Evolutionary conservation across 495 filamentous ascomycete species (phyloP), one percentile per base, ranked within the genome.

Genomic region (Astrothelium macrocarpum): DNA sequence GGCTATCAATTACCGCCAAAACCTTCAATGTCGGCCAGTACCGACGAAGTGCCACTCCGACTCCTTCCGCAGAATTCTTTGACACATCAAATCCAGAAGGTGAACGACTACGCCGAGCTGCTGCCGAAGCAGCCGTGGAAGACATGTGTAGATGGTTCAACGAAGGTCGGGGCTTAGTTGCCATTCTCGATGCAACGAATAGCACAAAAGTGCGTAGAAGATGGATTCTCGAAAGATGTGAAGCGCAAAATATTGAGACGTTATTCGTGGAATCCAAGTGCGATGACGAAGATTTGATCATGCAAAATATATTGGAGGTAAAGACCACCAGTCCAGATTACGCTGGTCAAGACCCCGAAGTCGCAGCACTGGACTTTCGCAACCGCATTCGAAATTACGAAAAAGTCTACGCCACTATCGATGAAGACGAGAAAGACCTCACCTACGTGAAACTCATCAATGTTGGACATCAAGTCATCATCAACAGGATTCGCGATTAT

Each of bases 361-460:
- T 79, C 26, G 94, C 94, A 25, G 94, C 90, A 2, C 75, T 84
- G 59, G 94, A 98, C 74, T 98, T 98, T 77, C 87, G 89, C 61
- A 88, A 93, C 62, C 88, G 94, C 59, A 98, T 98, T 72, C 85
- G 86, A 66, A 95, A 96, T 73, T 98, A 98, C 73, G 94, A 98
- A 74, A 91, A 90, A 73, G 90, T 90, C 18, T 98, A 98, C 72
- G 83, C 96, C 77, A 91, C 90, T 0, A 90, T 98, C 69, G 89
- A 90, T 68, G 88, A 86, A 59, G 85, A 90, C 61, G 94, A 98
- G 78, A 84, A 82, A 60, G 77, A 89, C 64, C 82, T 90, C 64
- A 96, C 94, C 28, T 98, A 96, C 71, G 87, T 97, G 67, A 96
- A 98, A 77, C 85, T 98, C 67, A 96, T 98, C 80, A 87, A 98